These are phyloP conservation scores for Trichoderma aggressivum DNA, from an alignment of 2,329 filamentous ascomycete genomes.

Conservation along the genomic window DNA sequence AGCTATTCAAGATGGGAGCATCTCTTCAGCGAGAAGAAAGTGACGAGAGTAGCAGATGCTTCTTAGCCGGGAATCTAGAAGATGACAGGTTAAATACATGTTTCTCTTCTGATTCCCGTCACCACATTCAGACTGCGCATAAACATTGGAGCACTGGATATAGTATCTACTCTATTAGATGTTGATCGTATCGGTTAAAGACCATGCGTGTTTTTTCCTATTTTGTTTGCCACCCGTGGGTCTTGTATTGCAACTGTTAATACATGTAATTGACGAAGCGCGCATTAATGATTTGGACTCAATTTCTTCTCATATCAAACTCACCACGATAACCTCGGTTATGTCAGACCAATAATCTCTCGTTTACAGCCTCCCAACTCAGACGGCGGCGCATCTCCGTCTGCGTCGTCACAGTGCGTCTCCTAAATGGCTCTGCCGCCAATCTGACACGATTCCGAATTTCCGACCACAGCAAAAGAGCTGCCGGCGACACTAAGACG, in stretches of 20 bases:
- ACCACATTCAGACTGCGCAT: too few species aligned
- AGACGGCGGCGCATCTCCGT: conserved; percentile 8
- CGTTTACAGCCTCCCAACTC: neutral
- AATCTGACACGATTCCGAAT: neutral
- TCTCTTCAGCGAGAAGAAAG: too few species aligned
- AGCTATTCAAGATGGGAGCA: too few species aligned
- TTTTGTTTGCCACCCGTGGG: neutral
- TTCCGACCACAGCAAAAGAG: neutral
- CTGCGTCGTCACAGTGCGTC: conserved; percentile 5
- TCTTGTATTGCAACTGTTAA: neutral
- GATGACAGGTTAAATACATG: too few species aligned
- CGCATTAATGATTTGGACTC: neutral
- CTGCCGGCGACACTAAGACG: neutral
- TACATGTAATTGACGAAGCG: neutral
- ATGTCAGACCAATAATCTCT: neutral
- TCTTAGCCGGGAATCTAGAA: too few species aligned
- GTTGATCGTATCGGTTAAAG: neutral
- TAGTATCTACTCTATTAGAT: neutral
- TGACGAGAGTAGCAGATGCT: too few species aligned
- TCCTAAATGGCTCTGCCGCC: neutral
- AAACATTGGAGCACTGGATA: too few species aligned
- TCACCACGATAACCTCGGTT: neutral
- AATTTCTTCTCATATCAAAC: neutral
- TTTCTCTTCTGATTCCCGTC: too few species aligned
- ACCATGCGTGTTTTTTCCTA: neutral